Conservation (phyloP, 768 basidiomycete species). For the Tulasnella sp. region DNA sequence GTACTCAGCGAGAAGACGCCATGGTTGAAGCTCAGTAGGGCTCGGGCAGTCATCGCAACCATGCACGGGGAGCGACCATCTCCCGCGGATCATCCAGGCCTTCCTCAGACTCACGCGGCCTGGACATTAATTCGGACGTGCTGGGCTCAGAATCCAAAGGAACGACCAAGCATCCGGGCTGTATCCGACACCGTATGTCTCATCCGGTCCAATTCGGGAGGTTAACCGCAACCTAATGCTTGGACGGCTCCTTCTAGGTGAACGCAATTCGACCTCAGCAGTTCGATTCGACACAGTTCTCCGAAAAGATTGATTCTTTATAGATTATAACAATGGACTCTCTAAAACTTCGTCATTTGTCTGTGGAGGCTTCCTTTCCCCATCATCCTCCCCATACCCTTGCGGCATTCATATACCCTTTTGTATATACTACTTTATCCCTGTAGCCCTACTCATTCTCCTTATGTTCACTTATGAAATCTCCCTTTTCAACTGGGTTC, state of each 20-base stretch:
- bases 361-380: too few relatives aligned
- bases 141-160: not conserved
- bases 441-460: too few relatives aligned
- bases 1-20: constrained; percentile 3
- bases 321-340: not conserved
- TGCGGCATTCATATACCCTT: too few relatives aligned
- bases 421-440: too few relatives aligned
- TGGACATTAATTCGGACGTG: not conserved
- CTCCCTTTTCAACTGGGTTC: too few relatives aligned
- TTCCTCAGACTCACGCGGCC: not conserved
- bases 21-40: not conserved
- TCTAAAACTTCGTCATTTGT: too few relatives aligned
- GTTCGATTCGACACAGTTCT: not conserved
- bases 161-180: not conserved
- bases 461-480: too few relatives aligned
- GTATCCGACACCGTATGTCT: not conserved
- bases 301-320: not conserved
- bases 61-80: not conserved
- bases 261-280: not conserved
- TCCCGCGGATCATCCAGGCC: not conserved
- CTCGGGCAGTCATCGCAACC: not conserved
- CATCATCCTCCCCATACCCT: too few relatives aligned
- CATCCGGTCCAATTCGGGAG: not conserved
- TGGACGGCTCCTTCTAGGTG: not conserved
- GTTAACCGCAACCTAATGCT: not conserved